phyloP scores from a whole-genome alignment of 2,329 filamentous ascomycete species.

The Rutstroemia sp. region DNA sequence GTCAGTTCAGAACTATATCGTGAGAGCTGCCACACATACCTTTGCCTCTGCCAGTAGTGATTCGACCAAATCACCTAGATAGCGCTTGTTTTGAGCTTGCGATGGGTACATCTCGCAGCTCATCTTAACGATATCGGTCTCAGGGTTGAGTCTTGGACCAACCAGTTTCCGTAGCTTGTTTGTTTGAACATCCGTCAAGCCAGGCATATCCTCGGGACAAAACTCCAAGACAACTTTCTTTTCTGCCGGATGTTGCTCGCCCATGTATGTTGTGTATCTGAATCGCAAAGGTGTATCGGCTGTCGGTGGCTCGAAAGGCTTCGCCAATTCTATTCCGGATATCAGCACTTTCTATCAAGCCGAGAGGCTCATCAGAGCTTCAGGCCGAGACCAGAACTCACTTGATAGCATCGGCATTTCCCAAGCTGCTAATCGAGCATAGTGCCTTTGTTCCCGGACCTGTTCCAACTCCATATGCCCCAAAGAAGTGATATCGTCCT shows the following conservation, averaged over 20 bases:
- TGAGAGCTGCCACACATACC: constrained; percentile 33
- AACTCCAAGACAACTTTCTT: constrained; percentile 95
- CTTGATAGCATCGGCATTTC: constrained; percentile 88
- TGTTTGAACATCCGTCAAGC: constrained; percentile 59
- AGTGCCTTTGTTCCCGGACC: constrained; percentile 81
- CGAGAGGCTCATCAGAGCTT: neutral
- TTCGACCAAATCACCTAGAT: constrained; percentile 71
- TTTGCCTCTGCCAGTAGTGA: constrained; percentile 68
- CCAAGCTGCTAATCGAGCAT: constrained; percentile 82
- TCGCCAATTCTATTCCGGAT: constrained; percentile 59
- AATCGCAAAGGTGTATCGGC: constrained; percentile 71
- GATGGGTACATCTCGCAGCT: constrained; percentile 83
- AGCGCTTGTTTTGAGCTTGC: constrained; percentile 94
- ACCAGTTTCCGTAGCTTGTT: constrained; percentile 82
- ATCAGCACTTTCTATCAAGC: neutral
- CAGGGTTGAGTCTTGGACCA: constrained; percentile 81
- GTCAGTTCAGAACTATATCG: constrained; percentile 12
- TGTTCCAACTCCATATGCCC: constrained; percentile 84
- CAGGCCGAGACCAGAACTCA: constrained; percentile 40
- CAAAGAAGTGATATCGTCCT: constrained; percentile 76
- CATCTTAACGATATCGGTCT: constrained; percentile 76
- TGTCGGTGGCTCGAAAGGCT: constrained; percentile 68
- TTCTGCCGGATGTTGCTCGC: constrained; percentile 83
- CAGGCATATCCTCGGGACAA: constrained; percentile 60
- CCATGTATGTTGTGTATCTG: constrained; percentile 95